These are phyloP conservation scores for Lasiosphaeriaceae sp. DNA, from an alignment of 495 filamentous ascomycete species.

Conservation along the genomic window DNA sequence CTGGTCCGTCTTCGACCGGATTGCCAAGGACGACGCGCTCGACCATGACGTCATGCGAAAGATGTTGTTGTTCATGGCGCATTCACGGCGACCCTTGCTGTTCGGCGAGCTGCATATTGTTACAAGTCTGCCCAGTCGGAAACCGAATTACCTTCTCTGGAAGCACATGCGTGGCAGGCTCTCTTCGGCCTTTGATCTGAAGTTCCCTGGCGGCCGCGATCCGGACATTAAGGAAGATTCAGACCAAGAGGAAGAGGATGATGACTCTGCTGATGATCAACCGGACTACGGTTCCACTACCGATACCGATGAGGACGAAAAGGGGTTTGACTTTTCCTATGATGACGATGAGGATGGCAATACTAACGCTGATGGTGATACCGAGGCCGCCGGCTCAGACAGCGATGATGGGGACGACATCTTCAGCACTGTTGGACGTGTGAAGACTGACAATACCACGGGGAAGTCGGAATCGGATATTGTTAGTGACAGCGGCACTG, in stretches of 20 bases:
- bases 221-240: no score
- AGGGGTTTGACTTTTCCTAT: constrained; percentile 5
- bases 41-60: constrained; percentile 7
- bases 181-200: constrained; percentile 12
- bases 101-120: constrained; percentile 10
- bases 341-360: constrained; percentile 1
- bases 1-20: constrained; percentile 12
- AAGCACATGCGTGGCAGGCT: constrained; percentile 10
- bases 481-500: no score
- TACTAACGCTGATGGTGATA: neutral
- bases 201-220: constrained; percentile 7
- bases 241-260: no score
- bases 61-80: constrained; percentile 13
- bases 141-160: constrained; percentile 11
- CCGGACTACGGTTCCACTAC: no score
- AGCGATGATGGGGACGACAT: constrained; percentile 1
- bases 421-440: no score
- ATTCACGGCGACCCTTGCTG: constrained; percentile 6
- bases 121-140: constrained; percentile 1
- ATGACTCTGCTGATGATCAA: no score
- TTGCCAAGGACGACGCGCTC: constrained; percentile 7
- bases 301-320: constrained; percentile 4
- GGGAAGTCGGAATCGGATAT: no score
- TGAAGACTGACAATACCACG: no score
- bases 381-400: neutral